Evolutionary conservation across 2,329 filamentous ascomycete genomes (phyloP), one percentile per base, ranked within the genome.

Genomic region (Monascus ruber): DNA sequence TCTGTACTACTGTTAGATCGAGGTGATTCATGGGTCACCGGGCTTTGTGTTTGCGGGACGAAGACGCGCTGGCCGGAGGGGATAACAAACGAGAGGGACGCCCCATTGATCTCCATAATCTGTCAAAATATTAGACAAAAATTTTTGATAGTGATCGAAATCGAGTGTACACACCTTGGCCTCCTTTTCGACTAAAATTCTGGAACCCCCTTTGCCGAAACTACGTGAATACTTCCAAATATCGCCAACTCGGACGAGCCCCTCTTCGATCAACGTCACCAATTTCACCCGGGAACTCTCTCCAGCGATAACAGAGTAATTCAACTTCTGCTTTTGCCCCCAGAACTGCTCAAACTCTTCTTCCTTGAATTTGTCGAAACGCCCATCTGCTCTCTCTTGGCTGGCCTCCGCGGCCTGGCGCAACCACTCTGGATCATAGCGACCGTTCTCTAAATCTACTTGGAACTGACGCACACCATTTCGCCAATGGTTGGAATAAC

Each of bases 351-450:
- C 73, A 9, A 69, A 70, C 42, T 76, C 69, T 34, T 61, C 54
- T 34, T 70, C 68, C 53, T 77, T 72, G 58, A 70, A 76, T 5
- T 60, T 59, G 47, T 81, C 75, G 44, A 73, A 81, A 5, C 66
- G 64, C 1, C 78, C 78, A 0, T 62, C 58, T 1, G 63, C 64
- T 7, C 77, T 66, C 43, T 72, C 64, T 37, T 65, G 50, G 37
- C 70, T 68, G 1, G 78, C 77, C 46, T 65, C 55, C 28, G 66
- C 59, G 9, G 77, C 77, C 40, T 75, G 63, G 2, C 59, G 60
- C 42, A 73, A 64, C 76, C 76, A 82, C 37, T 65, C 64, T 6
- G 71, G 70, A n/a, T 71, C 69, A 46, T 77, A 71, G 36, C 66
- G 68, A 2, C 78, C 78, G 25, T 68, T 62, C 24, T 55, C 55